Base-by-base conservation (phyloP, 495 filamentous ascomycete species). In the Paragyromitra xinjiangensis region DNA sequence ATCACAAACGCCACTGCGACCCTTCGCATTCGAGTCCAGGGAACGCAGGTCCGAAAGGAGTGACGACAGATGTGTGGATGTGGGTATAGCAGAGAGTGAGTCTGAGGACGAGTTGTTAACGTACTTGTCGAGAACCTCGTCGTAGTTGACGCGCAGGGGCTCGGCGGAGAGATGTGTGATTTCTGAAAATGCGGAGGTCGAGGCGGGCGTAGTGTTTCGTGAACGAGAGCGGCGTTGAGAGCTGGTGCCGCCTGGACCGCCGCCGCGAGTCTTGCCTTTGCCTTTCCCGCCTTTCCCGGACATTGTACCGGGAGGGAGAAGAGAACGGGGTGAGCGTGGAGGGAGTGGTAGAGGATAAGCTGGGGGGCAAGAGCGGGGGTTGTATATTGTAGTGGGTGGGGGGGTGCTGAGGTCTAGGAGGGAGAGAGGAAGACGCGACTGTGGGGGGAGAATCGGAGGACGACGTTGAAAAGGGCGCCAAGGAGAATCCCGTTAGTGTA, bases 181-280 rank as follows among this genome's bases (percentile, higher is more conserved):
- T 8, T 84, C 82, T 56, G 82, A 85, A 64, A 85, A 81, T 29
- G 87, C 84, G 51, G 86, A 85, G 77, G 86, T 88, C 50, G 91
- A 92, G 75, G 86, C 91, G 48, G 93, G 93, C 3, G 93, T 97
- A 11, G 93, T 94, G 84, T 95, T 95, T 79, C 93, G 91, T 81
- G 92, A 95, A 69, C 91, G 90, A 80, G 92, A 92, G 73, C 89
- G 90, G 70, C 93, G 90, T 61, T 88, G 64, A 82, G 87, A 78
- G 56, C 71, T 71, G 62, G 66, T 71, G 68, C 78, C 82, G 51
- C 77, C 72, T n/a, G 69, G 64, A 58, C 80, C 81, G 67, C 73
- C 84, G 68, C 85, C 86, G 72, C 84, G 86, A 80, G 89, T 90
- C 88, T 94, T 94, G 78, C 91, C 88, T 75, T 93, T 94, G 73